Evolutionary conservation across 1,284 basidiomycete genomes (phyloP), one percentile per base, ranked within the genome.

Genomic region (Cryptococcus neoformans): DNA sequence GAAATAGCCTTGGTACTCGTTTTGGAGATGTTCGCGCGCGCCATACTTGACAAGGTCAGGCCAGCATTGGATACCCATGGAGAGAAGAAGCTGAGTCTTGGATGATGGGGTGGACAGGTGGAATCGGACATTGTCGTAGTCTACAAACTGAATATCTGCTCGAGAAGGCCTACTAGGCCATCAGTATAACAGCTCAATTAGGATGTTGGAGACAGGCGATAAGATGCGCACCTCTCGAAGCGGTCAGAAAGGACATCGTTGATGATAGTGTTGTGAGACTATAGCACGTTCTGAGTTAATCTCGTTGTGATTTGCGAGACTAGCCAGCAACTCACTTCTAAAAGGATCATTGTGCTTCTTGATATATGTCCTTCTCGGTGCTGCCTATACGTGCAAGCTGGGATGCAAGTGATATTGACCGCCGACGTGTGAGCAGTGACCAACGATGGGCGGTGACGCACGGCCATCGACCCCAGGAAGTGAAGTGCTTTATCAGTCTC

Each of bases 11-110:
- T 90, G 90, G 72, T 98, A 99, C 78, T 96, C 90, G 53, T 90
- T 83, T 72, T 83, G 79, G 59, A 99, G 80, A 49, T 95, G 80
- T 49, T 92, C 86, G 39, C 86, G 71, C 1, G 92, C 95, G 55
- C 95, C 96, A 68, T 91, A 94, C 61, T 84, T 82, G 41, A 87
- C 87, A 41, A 99, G 85, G 74, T 99, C 92, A 59, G 87, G 83
- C 95, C 95, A 99, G 81, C 96, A 99, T 55, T 89, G 87, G 64
- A 99, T 94, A 76, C 88, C 87, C 92, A 99, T 99, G 39, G 94
- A 97, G 14, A 99, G 84, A 41, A 90, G 81, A 2, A 85, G 78
- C 2, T 88, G 87, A 75, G 80, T 82, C 66, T 92, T 92, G 71
- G 87, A 85, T 44, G 90, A 86, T 3, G 89, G 88, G 0, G 92